A percentile compares a stretch with the other conserved stretches of the same genome.
Evolutionary conservation across 352 stramenopile species (phyloP).

Genomic region (Phytophthora idaei): DNA sequence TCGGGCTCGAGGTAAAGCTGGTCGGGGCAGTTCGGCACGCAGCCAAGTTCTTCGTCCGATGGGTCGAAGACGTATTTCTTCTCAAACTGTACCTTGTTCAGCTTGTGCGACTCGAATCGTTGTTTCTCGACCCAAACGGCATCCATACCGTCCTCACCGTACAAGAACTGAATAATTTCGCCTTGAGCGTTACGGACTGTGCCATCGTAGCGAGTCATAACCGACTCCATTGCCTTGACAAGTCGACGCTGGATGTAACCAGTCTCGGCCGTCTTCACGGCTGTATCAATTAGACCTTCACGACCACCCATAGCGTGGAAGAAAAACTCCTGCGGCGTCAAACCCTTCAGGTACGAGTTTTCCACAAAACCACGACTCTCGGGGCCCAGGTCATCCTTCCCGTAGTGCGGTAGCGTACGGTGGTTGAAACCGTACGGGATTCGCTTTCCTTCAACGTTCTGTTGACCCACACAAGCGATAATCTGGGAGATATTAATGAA

Average conservation of each 20-base stretch:
- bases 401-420: slow-evolving; percentile 96
- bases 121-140: slow-evolving; percentile 99
- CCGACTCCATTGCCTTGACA: slow-evolving; percentile 99
- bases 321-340: slow-evolving; percentile 98
- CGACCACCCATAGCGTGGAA: slow-evolving; percentile 99
- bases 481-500: slow-evolving; percentile 99
- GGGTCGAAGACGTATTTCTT: slow-evolving; percentile 93
- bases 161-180: slow-evolving; percentile 89
- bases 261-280: slow-evolving; percentile 99
- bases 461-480: slow-evolving; percentile 98
- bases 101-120: slow-evolving; percentile 87
- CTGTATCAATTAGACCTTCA: slow-evolving; percentile 99
- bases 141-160: slow-evolving; percentile 99
- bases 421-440: slow-evolving; percentile 97
- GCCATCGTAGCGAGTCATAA: slow-evolving; percentile 99
- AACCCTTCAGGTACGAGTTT: slow-evolving; percentile 98
- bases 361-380: slow-evolving; percentile 99
- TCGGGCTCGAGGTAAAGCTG: slow-evolving; percentile 86
- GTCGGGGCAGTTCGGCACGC: slow-evolving; percentile 80
- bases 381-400: slow-evolving; percentile 97
- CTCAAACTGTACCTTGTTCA: slow-evolving; percentile 95
- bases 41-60: slow-evolving; percentile 94
- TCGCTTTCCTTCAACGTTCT: slow-evolving; percentile 98
- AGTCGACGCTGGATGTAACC: slow-evolving; percentile 99
- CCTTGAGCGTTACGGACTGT: slow-evolving; percentile 96